Percentiles rank a stretch among this genome's conserved stretches.
These are phyloP conservation scores for Marvania coccoides DNA, from an alignment of 139 green algal genomes.

Conservation along the genomic window DNA sequence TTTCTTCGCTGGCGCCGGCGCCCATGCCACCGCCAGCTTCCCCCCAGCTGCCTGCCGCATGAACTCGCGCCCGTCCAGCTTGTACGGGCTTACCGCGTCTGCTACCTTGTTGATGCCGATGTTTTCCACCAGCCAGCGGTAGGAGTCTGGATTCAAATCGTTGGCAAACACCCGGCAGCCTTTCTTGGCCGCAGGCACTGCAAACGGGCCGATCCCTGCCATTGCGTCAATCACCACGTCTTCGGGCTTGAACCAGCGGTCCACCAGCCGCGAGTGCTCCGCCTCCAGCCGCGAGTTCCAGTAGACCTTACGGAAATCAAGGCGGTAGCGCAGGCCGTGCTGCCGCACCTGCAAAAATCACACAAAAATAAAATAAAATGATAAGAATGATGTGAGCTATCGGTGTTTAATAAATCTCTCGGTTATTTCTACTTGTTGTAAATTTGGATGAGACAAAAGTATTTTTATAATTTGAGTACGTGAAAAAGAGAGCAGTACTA, in stretches of 20 bases:
- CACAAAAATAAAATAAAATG: too few relatives aligned
- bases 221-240: slow-evolving; percentile 82
- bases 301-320: slow-evolving; percentile 94
- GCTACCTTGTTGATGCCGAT: slow-evolving; percentile 62
- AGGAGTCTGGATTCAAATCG: slow-evolving; percentile 89
- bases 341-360: too few relatives aligned
- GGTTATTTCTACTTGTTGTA: too few relatives aligned
- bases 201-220: slow-evolving; percentile 94
- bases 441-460: too few relatives aligned
- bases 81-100: not conserved
- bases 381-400: too few relatives aligned
- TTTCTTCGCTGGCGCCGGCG: not conserved
- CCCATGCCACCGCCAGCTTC: not conserved
- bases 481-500: too few relatives aligned
- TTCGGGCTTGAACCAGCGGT: slow-evolving; percentile 33
- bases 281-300: slow-evolving; percentile 96
- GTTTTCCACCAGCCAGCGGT: slow-evolving; percentile 71
- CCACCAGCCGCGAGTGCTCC: slow-evolving; percentile 87
- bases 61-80: slow-evolving; percentile 62
- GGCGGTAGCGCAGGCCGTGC: slow-evolving; percentile 70
- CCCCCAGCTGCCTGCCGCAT: slow-evolving; percentile 15
- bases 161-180: slow-evolving; percentile 92
- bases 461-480: too few relatives aligned
- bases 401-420: too few relatives aligned
- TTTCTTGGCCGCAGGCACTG: slow-evolving; percentile 74